Conservation (phyloP, 139 green algal species). For the Spirogloea muscicola region DNA sequence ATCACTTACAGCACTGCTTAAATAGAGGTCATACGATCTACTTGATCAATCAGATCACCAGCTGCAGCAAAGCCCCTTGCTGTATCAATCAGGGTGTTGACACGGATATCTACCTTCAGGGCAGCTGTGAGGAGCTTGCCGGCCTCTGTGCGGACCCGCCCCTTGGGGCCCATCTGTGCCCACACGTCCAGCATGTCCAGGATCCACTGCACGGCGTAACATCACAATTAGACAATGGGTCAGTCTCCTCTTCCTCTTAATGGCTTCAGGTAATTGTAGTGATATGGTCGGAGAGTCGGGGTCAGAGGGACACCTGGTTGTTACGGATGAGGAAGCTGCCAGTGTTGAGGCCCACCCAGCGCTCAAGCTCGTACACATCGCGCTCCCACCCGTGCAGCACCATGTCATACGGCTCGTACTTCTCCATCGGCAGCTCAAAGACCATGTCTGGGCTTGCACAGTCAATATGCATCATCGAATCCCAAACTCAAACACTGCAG, state of each 20-base stretch:
- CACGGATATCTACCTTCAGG: not conserved
- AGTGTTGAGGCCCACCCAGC: conserved; percentile 32
- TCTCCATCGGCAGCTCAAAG: conserved; percentile 17
- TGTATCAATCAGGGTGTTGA: too few species aligned
- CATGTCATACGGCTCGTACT: conserved; percentile 21
- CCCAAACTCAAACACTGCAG: too few species aligned
- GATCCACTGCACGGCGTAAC: conserved; percentile 30
- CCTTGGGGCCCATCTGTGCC: conserved; percentile 11
- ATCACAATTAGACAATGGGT: too few species aligned
- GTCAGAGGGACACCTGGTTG: conserved; percentile 4
- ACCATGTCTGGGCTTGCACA: conserved; percentile 38
- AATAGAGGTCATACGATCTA: too few species aligned
- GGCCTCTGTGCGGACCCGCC: conserved; percentile 12
- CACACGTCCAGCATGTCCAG: conserved; percentile 24
- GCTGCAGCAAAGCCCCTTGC: too few species aligned
- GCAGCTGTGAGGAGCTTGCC: not conserved
- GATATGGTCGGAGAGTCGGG: too few species aligned
- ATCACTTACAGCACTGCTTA: too few species aligned
- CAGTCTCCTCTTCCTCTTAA: too few species aligned
- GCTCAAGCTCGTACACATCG: conserved; percentile 10
- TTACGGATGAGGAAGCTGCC: conserved; percentile 28
- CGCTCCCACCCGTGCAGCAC: conserved; percentile 22
- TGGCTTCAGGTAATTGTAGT: too few species aligned
- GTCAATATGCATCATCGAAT: too few species aligned
- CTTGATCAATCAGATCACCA: too few species aligned